Evolutionary conservation across 352 stramenopile species (phyloP).

Genomic region (Phytopythium helicoides): DNA sequence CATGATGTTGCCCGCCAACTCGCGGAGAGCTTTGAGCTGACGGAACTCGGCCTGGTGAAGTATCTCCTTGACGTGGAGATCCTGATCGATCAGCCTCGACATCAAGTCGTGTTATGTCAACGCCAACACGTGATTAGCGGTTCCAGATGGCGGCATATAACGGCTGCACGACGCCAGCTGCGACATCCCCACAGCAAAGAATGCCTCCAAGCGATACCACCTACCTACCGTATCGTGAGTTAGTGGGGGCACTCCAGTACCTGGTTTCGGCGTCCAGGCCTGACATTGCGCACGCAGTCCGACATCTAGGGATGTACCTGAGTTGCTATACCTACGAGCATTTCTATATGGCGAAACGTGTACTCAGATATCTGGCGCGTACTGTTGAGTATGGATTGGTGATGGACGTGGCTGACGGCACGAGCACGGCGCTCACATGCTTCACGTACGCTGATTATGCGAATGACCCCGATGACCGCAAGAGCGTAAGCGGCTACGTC

Average conservation of each 20-base stretch:
- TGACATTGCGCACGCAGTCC: slow-evolving; percentile 10
- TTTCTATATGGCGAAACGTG: not conserved
- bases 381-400: slow-evolving; percentile 10
- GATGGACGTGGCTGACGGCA: slow-evolving; percentile 3
- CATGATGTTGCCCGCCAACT: not conserved
- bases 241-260: slow-evolving; percentile 11
- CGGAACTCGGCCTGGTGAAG: slow-evolving; percentile 16
- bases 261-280: slow-evolving; percentile 7
- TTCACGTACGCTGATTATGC: slow-evolving; percentile 25
- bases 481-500: slow-evolving; percentile 21
- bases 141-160: too few relatives aligned
- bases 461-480: slow-evolving; percentile 15
- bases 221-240: slow-evolving; percentile 8
- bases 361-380: slow-evolving; percentile 4
- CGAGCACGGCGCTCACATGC: not conserved
- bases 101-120: too few relatives aligned
- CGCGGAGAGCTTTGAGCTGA: slow-evolving; percentile 9
- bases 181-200: too few relatives aligned
- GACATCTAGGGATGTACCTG: slow-evolving; percentile 5
- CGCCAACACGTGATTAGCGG: too few relatives aligned
- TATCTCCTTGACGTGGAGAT: too few relatives aligned
- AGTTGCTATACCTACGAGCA: slow-evolving; percentile 4
- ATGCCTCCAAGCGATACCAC: too few relatives aligned
- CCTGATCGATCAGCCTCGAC: too few relatives aligned
- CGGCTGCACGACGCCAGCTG: too few relatives aligned